A percentile compares a stretch with the other conserved stretches of the same genome.
Evolutionary conservation across 2,329 filamentous ascomycete species (phyloP).

Genomic region (Camptophora hylomeconis): DNA sequence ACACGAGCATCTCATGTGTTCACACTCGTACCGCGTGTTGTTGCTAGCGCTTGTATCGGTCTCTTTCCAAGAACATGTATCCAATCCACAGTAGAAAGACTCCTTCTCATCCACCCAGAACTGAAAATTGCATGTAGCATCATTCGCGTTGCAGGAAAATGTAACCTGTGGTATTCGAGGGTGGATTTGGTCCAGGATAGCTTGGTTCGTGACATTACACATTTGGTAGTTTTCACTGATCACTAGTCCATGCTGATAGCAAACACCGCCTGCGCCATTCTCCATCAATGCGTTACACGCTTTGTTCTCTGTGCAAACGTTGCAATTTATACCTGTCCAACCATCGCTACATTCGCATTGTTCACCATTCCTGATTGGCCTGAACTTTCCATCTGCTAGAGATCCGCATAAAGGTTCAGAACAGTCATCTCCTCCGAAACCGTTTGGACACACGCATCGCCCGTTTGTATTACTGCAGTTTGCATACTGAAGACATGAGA

Average conservation of each 20-base stretch:
- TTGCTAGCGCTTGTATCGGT: conserved; percentile 60
- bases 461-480: conserved; percentile 81
- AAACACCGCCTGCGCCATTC: conserved; percentile 66
- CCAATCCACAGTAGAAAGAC: conserved; percentile 89
- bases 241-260: conserved; percentile 80
- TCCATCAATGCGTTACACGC: conserved; percentile 85
- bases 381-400: conserved; percentile 64
- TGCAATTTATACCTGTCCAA: conserved; percentile 97
- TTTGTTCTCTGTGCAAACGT: conserved; percentile 72
- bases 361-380: conserved; percentile 54
- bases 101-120: conserved; percentile 94
- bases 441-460: conserved; percentile 81
- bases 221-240: conserved; percentile 95
- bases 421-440: conserved; percentile 91
- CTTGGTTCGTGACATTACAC: conserved; percentile 91
- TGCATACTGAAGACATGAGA: conserved; percentile 82
- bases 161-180: conserved; percentile 83
- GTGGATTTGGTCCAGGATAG: conserved; percentile 78
- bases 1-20: conserved; percentile 74
- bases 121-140: conserved; percentile 80
- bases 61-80: conserved; percentile 62
- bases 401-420: conserved; percentile 85
- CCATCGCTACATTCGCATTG: conserved; percentile 77
- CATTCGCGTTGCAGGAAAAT: conserved; percentile 71
- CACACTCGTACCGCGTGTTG: conserved; percentile 71